Conservation (phyloP, 2,329 filamentous ascomycete species). For the Parascedosporium putredinis region DNA sequence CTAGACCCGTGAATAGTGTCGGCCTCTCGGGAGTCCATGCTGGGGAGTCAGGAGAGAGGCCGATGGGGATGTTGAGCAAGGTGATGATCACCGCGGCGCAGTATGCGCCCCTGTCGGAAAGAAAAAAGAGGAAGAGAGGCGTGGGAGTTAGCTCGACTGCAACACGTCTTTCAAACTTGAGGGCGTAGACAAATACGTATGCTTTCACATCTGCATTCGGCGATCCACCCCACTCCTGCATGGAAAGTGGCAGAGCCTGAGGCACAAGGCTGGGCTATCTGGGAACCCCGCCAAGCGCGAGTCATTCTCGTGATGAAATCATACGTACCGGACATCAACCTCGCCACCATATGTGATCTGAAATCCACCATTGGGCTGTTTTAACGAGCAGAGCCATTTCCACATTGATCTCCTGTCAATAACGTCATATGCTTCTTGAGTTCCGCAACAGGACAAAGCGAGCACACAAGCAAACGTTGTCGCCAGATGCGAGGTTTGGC, state of each 20-base stretch:
- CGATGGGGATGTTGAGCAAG: constrained; percentile 71
- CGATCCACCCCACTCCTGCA: no score
- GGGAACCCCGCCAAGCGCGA: no score
- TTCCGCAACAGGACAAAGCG: constrained; percentile 68
- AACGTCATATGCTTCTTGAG: constrained; percentile 59
- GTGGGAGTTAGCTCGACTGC: not conserved
- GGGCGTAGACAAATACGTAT: no score
- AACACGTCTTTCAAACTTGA: no score
- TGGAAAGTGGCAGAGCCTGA: no score
- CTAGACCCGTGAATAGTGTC: constrained; percentile 60
- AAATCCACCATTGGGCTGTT: constrained; percentile 84
- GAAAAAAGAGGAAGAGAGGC: not conserved
- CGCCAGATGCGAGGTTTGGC: constrained; percentile 80
- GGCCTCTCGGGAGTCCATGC: constrained; percentile 51
- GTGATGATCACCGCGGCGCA: constrained; percentile 80
- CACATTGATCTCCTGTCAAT: constrained; percentile 80
- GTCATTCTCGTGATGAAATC: no score
- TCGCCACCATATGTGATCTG: constrained; percentile 78
- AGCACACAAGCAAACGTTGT: constrained; percentile 79
- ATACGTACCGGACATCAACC: constrained; percentile 73
- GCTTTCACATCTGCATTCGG: no score
- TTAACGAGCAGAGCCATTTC: constrained; percentile 79
- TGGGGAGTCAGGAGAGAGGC: constrained; percentile 63
- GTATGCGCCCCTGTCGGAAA: constrained; percentile 57
- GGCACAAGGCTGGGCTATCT: no score